Percentiles rank a stretch among this genome's conserved stretches.
These are phyloP conservation scores for Ceratonia siliqua DNA, from an alignment of 306 rosid genomes.

Conservation along the genomic window DNA sequence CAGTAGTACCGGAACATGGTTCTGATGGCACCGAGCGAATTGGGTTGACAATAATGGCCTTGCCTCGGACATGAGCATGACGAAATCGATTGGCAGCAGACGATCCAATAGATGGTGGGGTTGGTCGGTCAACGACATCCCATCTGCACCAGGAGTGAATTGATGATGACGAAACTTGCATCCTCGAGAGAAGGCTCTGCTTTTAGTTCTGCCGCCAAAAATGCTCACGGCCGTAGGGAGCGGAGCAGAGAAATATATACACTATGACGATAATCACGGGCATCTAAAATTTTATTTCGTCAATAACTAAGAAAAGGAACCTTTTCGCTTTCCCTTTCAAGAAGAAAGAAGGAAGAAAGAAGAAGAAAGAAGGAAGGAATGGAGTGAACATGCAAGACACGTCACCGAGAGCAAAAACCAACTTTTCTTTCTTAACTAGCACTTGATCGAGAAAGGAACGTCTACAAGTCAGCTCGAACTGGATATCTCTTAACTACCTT, in stretches of 20 bases:
- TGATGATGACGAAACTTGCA: constrained; percentile 46
- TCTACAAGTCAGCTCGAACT: no score
- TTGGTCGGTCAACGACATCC: constrained; percentile 1
- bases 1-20: constrained; percentile 16
- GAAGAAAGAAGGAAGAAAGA: neutral
- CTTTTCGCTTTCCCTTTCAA: constrained; percentile 13
- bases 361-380: constrained; percentile 48
- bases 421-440: constrained; percentile 12
- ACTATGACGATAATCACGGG: neutral
- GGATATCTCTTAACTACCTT: no score
- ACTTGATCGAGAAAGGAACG: neutral
- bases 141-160: constrained; percentile 30
- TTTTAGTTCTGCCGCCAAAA: constrained; percentile 17
- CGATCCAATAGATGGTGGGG: constrained; percentile 4
- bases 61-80: neutral
- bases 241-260: neutral
- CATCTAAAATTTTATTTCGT: neutral
- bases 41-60: neutral
- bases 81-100: neutral
- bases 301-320: constrained; percentile 6
- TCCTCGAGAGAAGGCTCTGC: neutral
- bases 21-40: constrained; percentile 27
- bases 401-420: constrained; percentile 37
- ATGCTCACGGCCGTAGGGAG: neutral
- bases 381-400: constrained; percentile 48